Conservation (phyloP, 2,329 filamentous ascomycete genomes). For the Pyricularia sp. region DNA sequence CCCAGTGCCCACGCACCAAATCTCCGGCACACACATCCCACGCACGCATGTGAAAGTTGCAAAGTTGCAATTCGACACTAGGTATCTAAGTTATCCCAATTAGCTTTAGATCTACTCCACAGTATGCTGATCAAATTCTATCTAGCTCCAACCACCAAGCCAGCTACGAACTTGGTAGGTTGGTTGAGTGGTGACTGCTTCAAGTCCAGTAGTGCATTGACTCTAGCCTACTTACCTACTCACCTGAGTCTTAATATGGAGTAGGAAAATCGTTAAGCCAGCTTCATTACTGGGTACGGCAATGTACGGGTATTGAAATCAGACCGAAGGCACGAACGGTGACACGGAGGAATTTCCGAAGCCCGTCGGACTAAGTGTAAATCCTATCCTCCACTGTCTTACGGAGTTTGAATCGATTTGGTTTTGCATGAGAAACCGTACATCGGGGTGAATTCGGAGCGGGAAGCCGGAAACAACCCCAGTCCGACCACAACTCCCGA, state of each 20-base stretch:
- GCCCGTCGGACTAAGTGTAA: background rate
- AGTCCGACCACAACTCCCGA: background rate
- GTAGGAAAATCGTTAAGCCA: no score
- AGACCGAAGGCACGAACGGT: background rate
- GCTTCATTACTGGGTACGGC: no score
- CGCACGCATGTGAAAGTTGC: background rate
- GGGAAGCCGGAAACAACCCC: background rate
- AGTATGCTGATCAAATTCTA: no score
- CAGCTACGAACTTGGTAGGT: no score
- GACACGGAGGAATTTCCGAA: background rate
- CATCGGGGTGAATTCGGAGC: background rate
- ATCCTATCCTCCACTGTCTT: background rate
- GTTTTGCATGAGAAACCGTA: background rate
- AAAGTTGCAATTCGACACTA: background rate
- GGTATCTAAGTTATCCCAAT: background rate
- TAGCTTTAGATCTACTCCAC: background rate
- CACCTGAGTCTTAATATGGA: no score
- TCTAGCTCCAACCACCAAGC: no score
- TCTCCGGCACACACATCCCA: background rate
- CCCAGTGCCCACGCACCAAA: background rate
- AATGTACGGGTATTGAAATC: no score
- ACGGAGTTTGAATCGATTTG: background rate
- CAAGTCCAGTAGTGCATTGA: no score
- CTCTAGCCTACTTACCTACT: no score
- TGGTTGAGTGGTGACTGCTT: no score